Percentiles rank a stretch among this genome's conserved stretches.
Conservation (phyloP, 2,329 filamentous ascomycete species). For the Colletotrichum agaves region DNA sequence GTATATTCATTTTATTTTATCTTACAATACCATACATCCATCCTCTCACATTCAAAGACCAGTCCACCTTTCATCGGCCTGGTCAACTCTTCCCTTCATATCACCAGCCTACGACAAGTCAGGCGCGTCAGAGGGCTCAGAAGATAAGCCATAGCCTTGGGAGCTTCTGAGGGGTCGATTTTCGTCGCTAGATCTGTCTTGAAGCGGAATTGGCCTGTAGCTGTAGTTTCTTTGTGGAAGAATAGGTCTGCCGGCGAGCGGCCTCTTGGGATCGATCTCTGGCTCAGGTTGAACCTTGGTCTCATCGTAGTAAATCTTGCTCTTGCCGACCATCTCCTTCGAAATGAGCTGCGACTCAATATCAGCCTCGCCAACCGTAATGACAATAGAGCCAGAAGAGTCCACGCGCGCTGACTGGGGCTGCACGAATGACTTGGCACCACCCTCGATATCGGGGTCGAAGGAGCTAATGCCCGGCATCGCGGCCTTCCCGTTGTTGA, state of each 20-base stretch:
- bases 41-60: slow-evolving; percentile 1
- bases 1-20: slow-evolving; percentile 26
- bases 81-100: neutral
- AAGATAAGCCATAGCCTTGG: slow-evolving; percentile 50
- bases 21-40: slow-evolving; percentile 35
- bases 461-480: slow-evolving; percentile 52
- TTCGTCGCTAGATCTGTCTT: neutral
- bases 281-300: slow-evolving; percentile 7
- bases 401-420: slow-evolving; percentile 57
- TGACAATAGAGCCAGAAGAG: slow-evolving; percentile 60
- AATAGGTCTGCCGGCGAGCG: neutral
- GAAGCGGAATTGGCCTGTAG: too few relatives aligned
- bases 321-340: slow-evolving; percentile 56
- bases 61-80: neutral
- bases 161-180: slow-evolving; percentile 46
- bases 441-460: slow-evolving; percentile 61
- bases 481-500: slow-evolving; percentile 24
- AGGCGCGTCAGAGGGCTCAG: neutral
- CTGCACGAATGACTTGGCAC: slow-evolving; percentile 65
- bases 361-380: slow-evolving; percentile 55
- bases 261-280: neutral
- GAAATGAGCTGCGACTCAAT: slow-evolving; percentile 55
- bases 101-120: slow-evolving; percentile 32
- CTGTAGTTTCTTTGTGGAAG: too few relatives aligned
- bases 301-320: slow-evolving; percentile 46